Evolutionary conservation across 306 rosid genomes (phyloP), one percentile per base, ranked within the genome.

Genomic region (Trifolium pratense): DNA sequence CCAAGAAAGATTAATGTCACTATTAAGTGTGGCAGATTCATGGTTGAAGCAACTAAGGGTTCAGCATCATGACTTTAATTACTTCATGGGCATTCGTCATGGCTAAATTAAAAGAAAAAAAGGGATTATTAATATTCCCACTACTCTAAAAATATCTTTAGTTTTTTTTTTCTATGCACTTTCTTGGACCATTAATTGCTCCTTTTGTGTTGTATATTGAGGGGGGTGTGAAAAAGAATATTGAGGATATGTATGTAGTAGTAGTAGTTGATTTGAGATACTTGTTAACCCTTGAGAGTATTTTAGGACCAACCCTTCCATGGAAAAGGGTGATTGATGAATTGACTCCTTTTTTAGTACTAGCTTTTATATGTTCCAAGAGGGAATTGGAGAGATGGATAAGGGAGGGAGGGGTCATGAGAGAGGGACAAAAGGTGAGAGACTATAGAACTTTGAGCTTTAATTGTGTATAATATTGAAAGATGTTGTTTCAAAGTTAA

Each of bases 11-110:
- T 75, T 95, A 2, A 11, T 79, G 71, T 82, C 97, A 1, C 88
- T 95, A 1, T 79, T 80, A 79, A 90, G 97, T 31, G 93, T 92
- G 68, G 99, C 99, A 0, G 96, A 95, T 71, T 95, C 99, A 17
- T 95, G 99, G 99, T 78, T 95, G 76, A 95, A 95, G 92, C 99
- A 95, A 37, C 79, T 92, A n/a, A 84, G 89, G 86, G 97, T 95
- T 74, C 97, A 90, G 43, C 99, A 95, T 75, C 99, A 90, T 74
- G 99, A 95, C 89, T 95, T 92, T 86, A 87, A 89, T 79, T 83
- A 88, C 85, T 95, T 95, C 87, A 87, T 82, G 6, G 87, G 93
- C 43, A 80, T 81, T 75, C 64, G 90, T 4, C 87, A 78, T 74
- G 84, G 86, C 83, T 89, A 82, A 65, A 65, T 18, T 15, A 1